Evolutionary conservation across 1,139 yeast species (phyloP), one percentile per base, ranked within the genome.

Genomic region (Saccharomycopsis hybrid): DNA sequence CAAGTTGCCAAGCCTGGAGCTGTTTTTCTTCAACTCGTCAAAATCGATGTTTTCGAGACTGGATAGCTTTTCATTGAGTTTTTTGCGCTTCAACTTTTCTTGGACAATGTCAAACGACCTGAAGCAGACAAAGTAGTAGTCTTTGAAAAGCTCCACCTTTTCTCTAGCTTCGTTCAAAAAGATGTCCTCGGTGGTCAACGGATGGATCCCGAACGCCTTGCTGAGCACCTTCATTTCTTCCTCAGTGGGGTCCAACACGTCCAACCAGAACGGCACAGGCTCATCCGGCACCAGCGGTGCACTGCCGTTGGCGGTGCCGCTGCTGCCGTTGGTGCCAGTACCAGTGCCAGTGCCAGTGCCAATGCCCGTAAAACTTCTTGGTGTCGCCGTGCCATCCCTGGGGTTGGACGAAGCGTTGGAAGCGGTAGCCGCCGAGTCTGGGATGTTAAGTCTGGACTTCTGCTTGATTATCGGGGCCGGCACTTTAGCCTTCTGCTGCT

Each of bases 171-270:
- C 98, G 2, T 96, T 96, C 36, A 90, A 71, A 57, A 87, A 87
- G 50, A 92, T 92, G 69, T 92, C 98, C 64, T 92, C 98, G 0
- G 97, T 86, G 0, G 98, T 92, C 59, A 90, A 74, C 0, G 98
- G 98, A 65, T 90, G 98, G 53, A 90, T 88, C 0, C 95, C 95
- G 67, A 90, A 90, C 0, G 97, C 83, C 60, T 90, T 89, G 33
- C 95, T 81, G 11, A 92, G 62, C 0, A 86, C 94, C 63, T 89
- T 89, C 96, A 92, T 90, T 65, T 92, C 98, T 56, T 87, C 96
- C 60, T 90, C 98, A 0, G 96, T 86, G 2, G 98, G 98, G 60
- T 89, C 85, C 51, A 86, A 70, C 27, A 92, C 86, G 65, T 92
- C 98, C 8, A 92, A 72, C 97, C 98, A 92, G 62, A 86, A 87